Evolutionary conservation across 2,329 filamentous ascomycete genomes (phyloP), one percentile per base, ranked within the genome.

Genomic region (Alternaria sp.): DNA sequence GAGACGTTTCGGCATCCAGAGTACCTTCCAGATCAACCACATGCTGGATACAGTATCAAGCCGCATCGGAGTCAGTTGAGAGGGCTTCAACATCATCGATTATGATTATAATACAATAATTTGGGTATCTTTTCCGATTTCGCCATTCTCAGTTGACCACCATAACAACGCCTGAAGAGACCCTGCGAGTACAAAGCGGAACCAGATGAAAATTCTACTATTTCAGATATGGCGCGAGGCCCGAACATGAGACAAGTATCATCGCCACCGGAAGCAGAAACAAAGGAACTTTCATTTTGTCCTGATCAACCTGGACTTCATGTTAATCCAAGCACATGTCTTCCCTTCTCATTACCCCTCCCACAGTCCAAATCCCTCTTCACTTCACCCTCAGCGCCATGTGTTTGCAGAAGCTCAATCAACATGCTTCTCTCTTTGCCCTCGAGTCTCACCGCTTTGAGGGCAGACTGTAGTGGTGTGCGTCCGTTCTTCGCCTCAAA

Each of bases 341-440:
- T 57, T 10, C 71, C 71, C 45, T 74, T 74, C 17, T 66, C 66
- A 52, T 73, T 67, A 13, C 69, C 65, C 47, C 70, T 67, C 12
- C 59, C 55, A 10, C 62, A 62, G 15, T 69, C 69, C 43, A 64
- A 21, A 21, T 62, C 64, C 47, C 59, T 62, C 17, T 62, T 64
- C 1, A 68, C 54, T 23, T 74, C 69, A 3, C 68, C 70, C 19
- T 74, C 74, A 9, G 75, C 76, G 5, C 76, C 76, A 63, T 75
- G 69, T 10, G 68, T 68, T 15, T 73, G 59, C 57, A 78, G 32
- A 15, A 78, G 46, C 49, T 76, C 72, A 9, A 77, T 73, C 52
- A 78, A 70, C 55, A 69, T 61, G 43, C 70, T 76, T 10, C 76
- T 46, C 54, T 77, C 74, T 26, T 69, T 65, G 11, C 70, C 67